Evolutionary conservation across 257 asterid species (phyloP).

Genomic region (Solanum lycopersicoides): DNA sequence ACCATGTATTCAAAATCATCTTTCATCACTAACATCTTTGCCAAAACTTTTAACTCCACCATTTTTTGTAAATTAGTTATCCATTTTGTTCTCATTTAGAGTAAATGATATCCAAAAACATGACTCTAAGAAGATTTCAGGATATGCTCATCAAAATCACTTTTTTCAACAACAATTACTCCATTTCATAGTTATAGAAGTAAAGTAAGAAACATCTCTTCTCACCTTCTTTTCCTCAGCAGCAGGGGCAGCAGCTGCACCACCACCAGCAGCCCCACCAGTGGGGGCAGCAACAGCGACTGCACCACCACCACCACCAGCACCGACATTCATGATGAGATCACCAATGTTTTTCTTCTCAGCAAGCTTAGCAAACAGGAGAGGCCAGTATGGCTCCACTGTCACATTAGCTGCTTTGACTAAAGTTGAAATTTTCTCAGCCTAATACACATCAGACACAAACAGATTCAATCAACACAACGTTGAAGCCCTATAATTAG

Average conservation of each 20-base stretch:
- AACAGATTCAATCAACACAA: not conserved
- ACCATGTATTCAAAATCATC: not conserved
- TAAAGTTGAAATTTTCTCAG: conserved; percentile 51
- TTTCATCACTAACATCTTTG: not conserved
- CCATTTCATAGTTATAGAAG: not conserved
- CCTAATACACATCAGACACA: conserved; percentile 15
- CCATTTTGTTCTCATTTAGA: not conserved
- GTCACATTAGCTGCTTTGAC: conserved; percentile 49
- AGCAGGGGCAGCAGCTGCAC: conserved; percentile 49
- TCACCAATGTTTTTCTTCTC: conserved; percentile 59
- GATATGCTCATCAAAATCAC: not conserved
- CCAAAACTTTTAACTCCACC: not conserved
- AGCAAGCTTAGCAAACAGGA: conserved; percentile 54
- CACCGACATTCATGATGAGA: conserved; percentile 47
- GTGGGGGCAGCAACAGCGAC: conserved; percentile 33
- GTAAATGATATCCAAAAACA: not conserved
- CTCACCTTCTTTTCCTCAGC: conserved; percentile 45
- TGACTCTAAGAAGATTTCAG: not conserved
- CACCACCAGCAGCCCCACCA: conserved; percentile 25
- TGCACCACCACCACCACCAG: conserved; percentile 57
- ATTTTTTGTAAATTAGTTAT: not conserved
- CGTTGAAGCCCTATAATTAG: not conserved
- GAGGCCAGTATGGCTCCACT: conserved; percentile 77
- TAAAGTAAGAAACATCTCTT: not conserved
- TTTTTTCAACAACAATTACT: not conserved